phyloP scores from a whole-genome alignment of 352 stramenopile genomes.

The Pilasporangium apinafurcum region DNA sequence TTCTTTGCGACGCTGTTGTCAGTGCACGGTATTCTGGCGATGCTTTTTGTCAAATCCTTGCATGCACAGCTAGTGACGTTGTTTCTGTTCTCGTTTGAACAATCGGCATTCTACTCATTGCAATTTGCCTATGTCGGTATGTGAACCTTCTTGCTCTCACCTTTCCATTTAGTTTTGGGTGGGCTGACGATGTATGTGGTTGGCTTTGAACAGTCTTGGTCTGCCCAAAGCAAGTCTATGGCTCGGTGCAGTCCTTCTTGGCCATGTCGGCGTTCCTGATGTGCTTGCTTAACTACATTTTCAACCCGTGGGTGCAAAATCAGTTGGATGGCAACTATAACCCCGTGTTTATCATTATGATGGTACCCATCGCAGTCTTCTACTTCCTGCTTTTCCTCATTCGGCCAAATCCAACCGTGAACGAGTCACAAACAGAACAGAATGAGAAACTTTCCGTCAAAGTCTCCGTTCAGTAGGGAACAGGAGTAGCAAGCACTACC shows the following conservation, averaged over 20 bases:
- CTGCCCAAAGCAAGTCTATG: slow-evolving; percentile 18
- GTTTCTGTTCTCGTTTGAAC: slow-evolving; percentile 15
- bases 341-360: slow-evolving; percentile 14
- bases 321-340: slow-evolving; percentile 13
- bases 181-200: neutral
- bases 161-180: too few species aligned
- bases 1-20: too few species aligned
- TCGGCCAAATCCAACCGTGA: too few species aligned
- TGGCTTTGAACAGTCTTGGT: slow-evolving; percentile 8
- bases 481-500: too few species aligned
- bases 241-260: slow-evolving; percentile 17
- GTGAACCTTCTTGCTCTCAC: too few species aligned
- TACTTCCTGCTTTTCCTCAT: slow-evolving; percentile 16
- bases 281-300: slow-evolving; percentile 17
- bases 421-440: too few species aligned
- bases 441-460: too few species aligned
- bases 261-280: slow-evolving; percentile 13
- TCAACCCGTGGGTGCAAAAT: slow-evolving; percentile 18
- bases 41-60: slow-evolving; percentile 20
- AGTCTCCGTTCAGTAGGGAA: too few species aligned
- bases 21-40: too few species aligned
- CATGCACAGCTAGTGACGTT: slow-evolving; percentile 18
- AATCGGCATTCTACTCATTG: slow-evolving; percentile 21
- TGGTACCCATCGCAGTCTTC: slow-evolving; percentile 10
- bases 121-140: slow-evolving; percentile 27